These are phyloP conservation scores for Corallochytrium limacisporum DNA, from an alignment of 78 protist species.

Conservation along the genomic window DNA sequence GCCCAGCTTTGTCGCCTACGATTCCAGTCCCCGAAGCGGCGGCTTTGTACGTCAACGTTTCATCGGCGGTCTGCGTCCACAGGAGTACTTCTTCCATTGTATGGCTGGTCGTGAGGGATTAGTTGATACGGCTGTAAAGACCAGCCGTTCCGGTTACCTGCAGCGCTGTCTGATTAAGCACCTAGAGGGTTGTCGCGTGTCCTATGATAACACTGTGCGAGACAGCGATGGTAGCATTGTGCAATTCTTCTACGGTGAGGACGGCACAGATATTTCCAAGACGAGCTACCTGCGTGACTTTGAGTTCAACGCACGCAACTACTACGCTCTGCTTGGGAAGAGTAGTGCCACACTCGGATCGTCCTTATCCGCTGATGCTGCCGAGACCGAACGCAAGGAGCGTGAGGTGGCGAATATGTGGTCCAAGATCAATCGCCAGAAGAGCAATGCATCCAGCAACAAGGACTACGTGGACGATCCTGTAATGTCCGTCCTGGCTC, in stretches of 20 bases:
- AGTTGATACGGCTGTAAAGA: slow-evolving; percentile 99
- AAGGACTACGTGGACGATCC: slow-evolving; percentile 26
- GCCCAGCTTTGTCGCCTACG: slow-evolving; percentile 64
- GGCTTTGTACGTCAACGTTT: slow-evolving; percentile 86
- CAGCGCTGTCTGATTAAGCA: slow-evolving; percentile 86
- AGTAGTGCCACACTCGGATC: too few relatives aligned
- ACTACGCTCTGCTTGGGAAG: slow-evolving; percentile 11
- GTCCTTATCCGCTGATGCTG: too few relatives aligned
- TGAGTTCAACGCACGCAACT: slow-evolving; percentile 44
- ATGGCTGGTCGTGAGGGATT: slow-evolving; percentile 99
- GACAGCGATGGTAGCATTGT: slow-evolving; percentile 78
- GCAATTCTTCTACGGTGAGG: slow-evolving; percentile 94
- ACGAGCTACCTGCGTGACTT: slow-evolving; percentile 34
- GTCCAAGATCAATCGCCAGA: slow-evolving; percentile 26
- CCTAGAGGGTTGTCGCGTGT: slow-evolving; percentile 70
- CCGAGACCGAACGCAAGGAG: too few relatives aligned
- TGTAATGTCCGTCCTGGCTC: slow-evolving; percentile 24
- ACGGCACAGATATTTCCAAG: slow-evolving; percentile 65
- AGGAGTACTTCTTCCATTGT: slow-evolving; percentile 96
- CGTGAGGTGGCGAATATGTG: too few relatives aligned
- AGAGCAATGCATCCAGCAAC: slow-evolving; percentile 15
- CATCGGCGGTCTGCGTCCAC: slow-evolving; percentile 92
- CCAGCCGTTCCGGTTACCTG: slow-evolving; percentile 80
- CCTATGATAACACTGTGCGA: slow-evolving; percentile 78
- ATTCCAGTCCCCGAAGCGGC: slow-evolving; percentile 76